Percentiles rank a stretch among this genome's conserved stretches.
Evolutionary conservation across 1,139 yeast species (phyloP).

Genomic region (Geotrichum klebahnii): DNA sequence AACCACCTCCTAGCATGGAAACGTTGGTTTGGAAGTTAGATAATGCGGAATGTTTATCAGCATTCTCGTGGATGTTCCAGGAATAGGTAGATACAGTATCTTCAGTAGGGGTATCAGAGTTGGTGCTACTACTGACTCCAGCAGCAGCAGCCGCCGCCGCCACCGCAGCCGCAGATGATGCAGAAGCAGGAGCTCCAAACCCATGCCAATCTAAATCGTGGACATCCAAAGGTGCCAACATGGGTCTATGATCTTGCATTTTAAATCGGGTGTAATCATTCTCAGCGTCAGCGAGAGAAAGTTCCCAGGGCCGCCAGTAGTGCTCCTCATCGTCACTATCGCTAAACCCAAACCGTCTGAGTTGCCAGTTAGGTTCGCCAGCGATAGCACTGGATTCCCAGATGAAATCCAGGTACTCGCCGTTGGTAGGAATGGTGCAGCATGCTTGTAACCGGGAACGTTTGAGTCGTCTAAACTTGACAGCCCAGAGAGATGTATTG

Average conservation of each 20-base stretch:
- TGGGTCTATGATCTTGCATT: conserved; percentile 2
- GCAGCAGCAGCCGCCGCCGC: neutral
- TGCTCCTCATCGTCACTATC: conserved; percentile 32
- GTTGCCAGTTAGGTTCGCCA: conserved; percentile 25
- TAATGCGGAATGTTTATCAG: neutral
- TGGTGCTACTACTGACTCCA: neutral
- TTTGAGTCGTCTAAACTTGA: conserved; percentile 9
- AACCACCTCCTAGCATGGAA: neutral
- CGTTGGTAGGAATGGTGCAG: conserved; percentile 4
- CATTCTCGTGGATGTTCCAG: neutral
- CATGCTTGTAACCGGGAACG: conserved; percentile 6
- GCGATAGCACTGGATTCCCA: conserved; percentile 25
- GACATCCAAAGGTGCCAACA: conserved; percentile 4
- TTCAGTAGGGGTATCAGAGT: conserved; percentile 5
- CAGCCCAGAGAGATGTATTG: neutral
- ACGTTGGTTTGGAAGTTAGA: conserved; percentile 5
- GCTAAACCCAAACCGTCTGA: conserved; percentile 27
- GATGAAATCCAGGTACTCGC: conserved; percentile 25
- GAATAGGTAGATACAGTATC: neutral
- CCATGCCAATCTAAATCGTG: conserved; percentile 15
- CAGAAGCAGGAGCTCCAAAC: no score
- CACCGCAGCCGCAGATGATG: neutral
- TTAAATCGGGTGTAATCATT: conserved; percentile 21
- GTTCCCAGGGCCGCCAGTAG: conserved; percentile 32
- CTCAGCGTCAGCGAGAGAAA: conserved; percentile 27